phyloP scores from a whole-genome alignment of 2,329 filamentous ascomycete species.

The Aureobasidium sp. region DNA sequence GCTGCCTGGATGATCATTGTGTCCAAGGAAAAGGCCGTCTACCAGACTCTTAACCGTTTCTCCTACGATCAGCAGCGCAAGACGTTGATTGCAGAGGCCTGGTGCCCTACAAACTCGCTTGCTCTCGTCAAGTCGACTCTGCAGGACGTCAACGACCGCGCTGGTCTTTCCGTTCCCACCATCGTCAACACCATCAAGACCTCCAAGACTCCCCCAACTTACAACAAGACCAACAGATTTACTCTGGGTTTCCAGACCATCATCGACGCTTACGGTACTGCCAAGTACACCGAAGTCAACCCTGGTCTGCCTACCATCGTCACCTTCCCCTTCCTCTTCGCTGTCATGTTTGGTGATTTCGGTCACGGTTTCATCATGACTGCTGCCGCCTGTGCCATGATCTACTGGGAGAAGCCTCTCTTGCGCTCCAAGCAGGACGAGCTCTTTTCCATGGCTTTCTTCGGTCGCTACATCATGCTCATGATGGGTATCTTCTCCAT shows the following conservation, averaged over 20 bases:
- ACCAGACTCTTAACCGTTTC: constrained; percentile 89
- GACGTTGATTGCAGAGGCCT: constrained; percentile 94
- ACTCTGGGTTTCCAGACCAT: constrained; percentile 98
- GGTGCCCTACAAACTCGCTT: constrained; percentile 89
- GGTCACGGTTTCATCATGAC: constrained; percentile 91
- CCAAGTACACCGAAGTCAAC: constrained; percentile 96
- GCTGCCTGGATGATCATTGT: constrained; percentile 97
- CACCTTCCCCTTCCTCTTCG: constrained; percentile 98
- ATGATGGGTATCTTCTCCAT: constrained; percentile 98
- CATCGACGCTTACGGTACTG: constrained; percentile 95
- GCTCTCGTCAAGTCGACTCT: constrained; percentile 84
- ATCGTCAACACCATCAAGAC: constrained; percentile 98
- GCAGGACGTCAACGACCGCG: constrained; percentile 92
- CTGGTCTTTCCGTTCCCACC: constrained; percentile 91
- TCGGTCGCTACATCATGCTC: constrained; percentile 94
- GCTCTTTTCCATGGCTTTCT: constrained; percentile 97
- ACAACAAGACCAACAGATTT: constrained; percentile 97
- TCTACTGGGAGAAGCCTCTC: constrained; percentile 88
- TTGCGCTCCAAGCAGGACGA: constrained; percentile 85
- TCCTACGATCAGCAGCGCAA: constrained; percentile 94
- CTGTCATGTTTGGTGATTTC: constrained; percentile 99
- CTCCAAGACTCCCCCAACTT: constrained; percentile 95
- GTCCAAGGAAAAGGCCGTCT: constrained; percentile 97
- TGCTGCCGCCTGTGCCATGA: constrained; percentile 76
- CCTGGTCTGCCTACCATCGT: constrained; percentile 90